Evolutionary conservation across 352 stramenopile species (phyloP), one percentile per base, ranked within the genome.

Genomic region (Globisporangium spiculum): DNA sequence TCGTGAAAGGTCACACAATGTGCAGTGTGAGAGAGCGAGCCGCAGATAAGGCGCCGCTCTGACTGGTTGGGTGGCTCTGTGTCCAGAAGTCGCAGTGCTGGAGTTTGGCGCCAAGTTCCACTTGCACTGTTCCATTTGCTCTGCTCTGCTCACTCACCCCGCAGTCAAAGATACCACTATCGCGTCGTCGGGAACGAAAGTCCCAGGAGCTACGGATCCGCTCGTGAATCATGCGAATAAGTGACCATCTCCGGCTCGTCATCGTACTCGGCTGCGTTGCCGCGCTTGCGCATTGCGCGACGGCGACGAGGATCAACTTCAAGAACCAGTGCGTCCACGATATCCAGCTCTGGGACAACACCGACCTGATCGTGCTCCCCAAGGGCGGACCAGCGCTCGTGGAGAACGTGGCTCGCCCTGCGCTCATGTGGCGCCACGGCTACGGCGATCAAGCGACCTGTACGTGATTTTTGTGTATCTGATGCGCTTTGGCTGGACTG

Each of bases 291-390:
- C 41, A 7, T 50, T 50, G 12, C 0, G 38, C 53, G 12, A 14
- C 55, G 24, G 70, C 74, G 20, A 70, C 64, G n/a, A 58, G 12
- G 14, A 73, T 80, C 62, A 70, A 46, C 38, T 80, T 80, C 64
- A 67, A 67, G 38, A 80, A 80, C 58, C 34, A 67, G 30, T 80
- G 74, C 44, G 26, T 67, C 34, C 65, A 72, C 61, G 41, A 63
- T 26, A 67, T 80, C 34, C 55, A 78, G 16, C 67, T 75, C n/a
- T 80, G 64, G 63, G 66, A 80, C 68, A 79, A 79, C 59, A 64
- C 20, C 30, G 32, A 67, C 8, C 63, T 77, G 46, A 44, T 68
- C 20, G 53, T 64, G 30, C 75, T 80, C 48, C 50, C 65, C 4
- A 24, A 59, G n/a, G 57, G 52, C 52, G 60, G 50, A 7, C 60